A percentile compares a stretch with the other conserved stretches of the same genome.
Conservation (phyloP, 805 yeast genomes). For the Pichia phayaonensis region DNA sequence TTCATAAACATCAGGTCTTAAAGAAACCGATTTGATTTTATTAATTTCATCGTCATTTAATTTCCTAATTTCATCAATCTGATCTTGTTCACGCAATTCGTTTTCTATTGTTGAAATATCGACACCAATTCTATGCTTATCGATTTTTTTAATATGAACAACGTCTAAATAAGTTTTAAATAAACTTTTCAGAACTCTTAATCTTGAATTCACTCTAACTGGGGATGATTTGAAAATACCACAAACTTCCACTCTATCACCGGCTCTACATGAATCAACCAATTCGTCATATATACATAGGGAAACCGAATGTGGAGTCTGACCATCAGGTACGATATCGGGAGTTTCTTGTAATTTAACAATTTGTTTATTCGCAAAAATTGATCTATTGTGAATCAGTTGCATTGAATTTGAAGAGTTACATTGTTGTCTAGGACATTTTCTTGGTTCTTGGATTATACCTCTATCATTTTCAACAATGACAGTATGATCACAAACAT, state of each 20-base stretch:
- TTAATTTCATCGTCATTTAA: conserved; percentile 63
- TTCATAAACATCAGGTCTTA: conserved; percentile 76
- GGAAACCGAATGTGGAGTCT: conserved; percentile 94
- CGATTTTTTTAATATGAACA: conserved; percentile 84
- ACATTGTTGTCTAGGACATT: conserved; percentile 88
- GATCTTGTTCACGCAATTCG: conserved; percentile 52
- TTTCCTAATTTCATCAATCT: conserved; percentile 68
- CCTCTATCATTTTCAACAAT: conserved; percentile 94
- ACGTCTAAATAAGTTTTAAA: conserved; percentile 93
- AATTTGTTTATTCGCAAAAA: conserved; percentile 93
- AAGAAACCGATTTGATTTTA: conserved; percentile 52
- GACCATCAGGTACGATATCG: conserved; percentile 95
- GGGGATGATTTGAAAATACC: conserved; percentile 93
- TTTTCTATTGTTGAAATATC: conserved; percentile 66
- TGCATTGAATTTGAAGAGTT: conserved; percentile 81
- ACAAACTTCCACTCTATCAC: conserved; percentile 92
- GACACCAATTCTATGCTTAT: conserved; percentile 70
- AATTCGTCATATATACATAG: conserved; percentile 92
- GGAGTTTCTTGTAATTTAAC: conserved; percentile 76
- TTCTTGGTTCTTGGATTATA: conserved; percentile 83
- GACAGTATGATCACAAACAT: conserved; percentile 87
- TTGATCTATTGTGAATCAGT: conserved; percentile 82
- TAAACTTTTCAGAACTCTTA: conserved; percentile 72
- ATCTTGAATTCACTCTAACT: conserved; percentile 78
- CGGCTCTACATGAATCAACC: conserved; percentile 91